phyloP scores from a whole-genome alignment of 1,284 basidiomycete species.

The Cryptococcus sp. region DNA sequence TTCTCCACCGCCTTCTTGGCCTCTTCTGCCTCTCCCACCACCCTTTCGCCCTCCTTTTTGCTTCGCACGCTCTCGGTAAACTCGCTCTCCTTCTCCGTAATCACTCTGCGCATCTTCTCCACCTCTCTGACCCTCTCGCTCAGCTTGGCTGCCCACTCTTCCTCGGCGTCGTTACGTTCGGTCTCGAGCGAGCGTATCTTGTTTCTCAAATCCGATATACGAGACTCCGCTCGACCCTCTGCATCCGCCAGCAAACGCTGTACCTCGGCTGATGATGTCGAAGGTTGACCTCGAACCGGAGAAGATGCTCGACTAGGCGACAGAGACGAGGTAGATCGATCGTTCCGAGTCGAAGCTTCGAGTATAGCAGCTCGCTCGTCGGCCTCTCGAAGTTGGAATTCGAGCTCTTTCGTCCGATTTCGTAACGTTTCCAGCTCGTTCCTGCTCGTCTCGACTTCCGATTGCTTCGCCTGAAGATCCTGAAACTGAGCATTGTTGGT shows the following conservation, averaged over 20 bases:
- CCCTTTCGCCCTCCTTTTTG: conserved; percentile 58
- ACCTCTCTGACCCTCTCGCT: conserved; percentile 58
- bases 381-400: conserved; percentile 75
- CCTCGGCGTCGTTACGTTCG: conserved; percentile 55
- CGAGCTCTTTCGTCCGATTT: conserved; percentile 70
- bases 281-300: not conserved
- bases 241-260: conserved; percentile 68
- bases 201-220: conserved; percentile 62
- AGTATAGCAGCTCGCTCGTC: conserved; percentile 64
- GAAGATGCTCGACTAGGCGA: not conserved
- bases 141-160: conserved; percentile 69
- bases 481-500: conserved; percentile 78
- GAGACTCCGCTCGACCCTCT: conserved; percentile 69
- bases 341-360: conserved; percentile 43
- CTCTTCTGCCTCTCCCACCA: conserved; percentile 53
- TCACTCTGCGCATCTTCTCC: conserved; percentile 60
- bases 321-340: not conserved
- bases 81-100: conserved; percentile 54
- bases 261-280: conserved; percentile 56
- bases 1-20: conserved; percentile 54
- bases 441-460: conserved; percentile 75
- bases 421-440: conserved; percentile 66
- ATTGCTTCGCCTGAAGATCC: conserved; percentile 74
- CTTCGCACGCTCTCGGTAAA: conserved; percentile 53
- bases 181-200: conserved; percentile 39